Conservation (phyloP, 139 green algal genomes). For the Gonium pectorale region DNA sequence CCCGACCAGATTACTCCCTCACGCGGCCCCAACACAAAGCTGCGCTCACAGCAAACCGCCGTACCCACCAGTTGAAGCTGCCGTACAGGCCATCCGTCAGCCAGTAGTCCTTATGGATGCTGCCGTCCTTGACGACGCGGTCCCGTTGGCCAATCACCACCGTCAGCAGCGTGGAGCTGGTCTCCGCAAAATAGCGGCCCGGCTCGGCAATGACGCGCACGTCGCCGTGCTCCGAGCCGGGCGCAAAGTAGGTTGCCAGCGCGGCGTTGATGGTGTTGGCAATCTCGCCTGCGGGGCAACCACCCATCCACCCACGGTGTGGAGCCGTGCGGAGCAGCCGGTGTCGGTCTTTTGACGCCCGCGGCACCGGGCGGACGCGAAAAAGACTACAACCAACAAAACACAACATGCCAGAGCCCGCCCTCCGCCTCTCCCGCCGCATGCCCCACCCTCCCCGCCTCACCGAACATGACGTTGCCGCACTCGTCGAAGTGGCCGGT, state of each 20-base stretch:
- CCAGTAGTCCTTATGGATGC: conserved; percentile 65
- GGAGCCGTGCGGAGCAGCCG: no score
- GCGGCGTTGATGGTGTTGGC: conserved; percentile 75
- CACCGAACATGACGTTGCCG: conserved; percentile 66
- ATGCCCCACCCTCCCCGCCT: no score
- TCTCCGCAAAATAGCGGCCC: conserved; percentile 96
- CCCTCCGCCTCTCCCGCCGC: no score
- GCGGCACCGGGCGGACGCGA: no score
- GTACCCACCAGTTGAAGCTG: conserved; percentile 89
- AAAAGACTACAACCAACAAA: no score
- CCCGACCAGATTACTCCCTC: no score
- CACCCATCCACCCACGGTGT: no score
- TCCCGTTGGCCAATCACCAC: conserved; percentile 85
- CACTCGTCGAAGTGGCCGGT: conserved; percentile 64
- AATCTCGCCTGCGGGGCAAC: no score
- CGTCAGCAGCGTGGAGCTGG: conserved; percentile 75
- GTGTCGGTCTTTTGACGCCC: no score
- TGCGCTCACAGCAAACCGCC: no score
- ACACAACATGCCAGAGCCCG: no score
- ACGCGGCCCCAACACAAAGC: no score
- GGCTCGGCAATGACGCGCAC: conserved; percentile 94
- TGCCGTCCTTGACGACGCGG: conserved; percentile 37
- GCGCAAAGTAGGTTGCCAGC: conserved; percentile 87
- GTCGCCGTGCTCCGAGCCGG: conserved; percentile 18
- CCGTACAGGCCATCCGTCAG: conserved; percentile 79